Base-by-base conservation (phyloP, 208 protist genomes). In the Leishmania turanica region DNA sequence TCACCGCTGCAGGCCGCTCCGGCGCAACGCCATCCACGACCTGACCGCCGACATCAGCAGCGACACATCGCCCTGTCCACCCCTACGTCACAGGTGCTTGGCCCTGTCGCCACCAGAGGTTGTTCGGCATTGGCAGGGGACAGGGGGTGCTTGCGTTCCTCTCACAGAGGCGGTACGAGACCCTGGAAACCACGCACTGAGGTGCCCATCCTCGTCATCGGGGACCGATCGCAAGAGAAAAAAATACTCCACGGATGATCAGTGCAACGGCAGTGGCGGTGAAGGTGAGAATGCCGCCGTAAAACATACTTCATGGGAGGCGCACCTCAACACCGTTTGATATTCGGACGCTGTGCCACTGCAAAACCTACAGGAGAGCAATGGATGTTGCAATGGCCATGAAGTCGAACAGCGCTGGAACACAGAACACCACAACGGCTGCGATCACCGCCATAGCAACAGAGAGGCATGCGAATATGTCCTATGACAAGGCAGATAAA, bases 331-430 rank as follows among this genome's bases (percentile, higher is more conserved):
- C 34, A 17, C 60, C 53, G 13, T 54, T 71, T 9, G 68, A 68
- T 27, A 80, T 78, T 37, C 40, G 62, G 17, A 69, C 75, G 34
- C 71, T 75, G 78, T 79, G 75, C 37, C 64, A 77, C 66, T 77
- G 79, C 37, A 19, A 37, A 54, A 54, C 65, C 27, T 27, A 83
- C 27, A 87, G 37, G 0, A 70, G 37, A 45, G 37, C 37, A 19
- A 87, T 15, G 6, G 74, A 74, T 2, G 21, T 66, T 1, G 58
- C 47, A 74, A 87, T 53, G 0, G 47, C 75, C 8, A 78, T 37
- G 21, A 77, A 54, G 49, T 72, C 70, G 15, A 84, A 47, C 45
- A 76, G 17, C 49, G n/a, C 54, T 1, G 53, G 27, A 24, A 80
- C 71, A 13, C 31, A 80, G 21, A 45, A 53, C 27, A 49, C 31